These are phyloP conservation scores for Metarhizium brunneum DNA, from an alignment of 2,329 filamentous ascomycete species.

Conservation along the genomic window DNA sequence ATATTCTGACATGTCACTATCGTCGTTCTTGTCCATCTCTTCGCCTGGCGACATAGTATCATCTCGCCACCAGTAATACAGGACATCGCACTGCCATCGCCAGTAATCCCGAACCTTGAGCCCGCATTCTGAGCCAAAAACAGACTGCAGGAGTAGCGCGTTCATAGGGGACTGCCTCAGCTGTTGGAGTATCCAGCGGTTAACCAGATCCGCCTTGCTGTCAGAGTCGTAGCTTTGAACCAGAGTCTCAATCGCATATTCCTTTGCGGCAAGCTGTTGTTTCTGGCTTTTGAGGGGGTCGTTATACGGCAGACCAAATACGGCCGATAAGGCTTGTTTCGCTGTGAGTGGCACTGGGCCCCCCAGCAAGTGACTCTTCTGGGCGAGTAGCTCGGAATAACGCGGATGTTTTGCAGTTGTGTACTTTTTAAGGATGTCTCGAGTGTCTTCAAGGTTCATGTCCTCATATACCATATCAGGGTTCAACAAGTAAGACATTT, in stretches of 20 bases:
- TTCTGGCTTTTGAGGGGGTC: slow-evolving; percentile 23
- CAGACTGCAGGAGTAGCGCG: slow-evolving; percentile 31
- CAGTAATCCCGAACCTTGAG: slow-evolving; percentile 23
- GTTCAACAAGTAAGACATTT: slow-evolving; percentile 30
- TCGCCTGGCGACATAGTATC: slow-evolving; percentile 11
- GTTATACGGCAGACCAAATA: slow-evolving; percentile 25
- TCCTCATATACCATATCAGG: slow-evolving; percentile 28
- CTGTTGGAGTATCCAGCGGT: slow-evolving; percentile 43
- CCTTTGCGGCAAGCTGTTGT: slow-evolving; percentile 35
- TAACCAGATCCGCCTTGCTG: slow-evolving; percentile 35
- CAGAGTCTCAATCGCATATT: slow-evolving; percentile 37
- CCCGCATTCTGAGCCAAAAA: slow-evolving; percentile 17
- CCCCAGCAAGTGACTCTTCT: slow-evolving; percentile 35
- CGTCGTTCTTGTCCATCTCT: slow-evolving; percentile 9
- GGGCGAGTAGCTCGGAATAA: slow-evolving; percentile 39
- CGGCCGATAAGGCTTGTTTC: slow-evolving; percentile 28
- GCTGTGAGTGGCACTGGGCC: slow-evolving; percentile 28
- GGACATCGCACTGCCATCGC: slow-evolving; percentile 28
- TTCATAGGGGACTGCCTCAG: slow-evolving; percentile 37
- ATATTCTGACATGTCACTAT: slow-evolving; percentile 15
- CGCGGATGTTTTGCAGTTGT: slow-evolving; percentile 26
- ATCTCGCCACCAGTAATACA: slow-evolving; percentile 28
- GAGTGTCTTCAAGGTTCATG: slow-evolving; percentile 27
- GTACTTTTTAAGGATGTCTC: slow-evolving; percentile 12
- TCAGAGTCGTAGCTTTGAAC: slow-evolving; percentile 25